Evolutionary conservation across 257 asterid species (phyloP).

Genomic region (Linderniella brevidens): DNA sequence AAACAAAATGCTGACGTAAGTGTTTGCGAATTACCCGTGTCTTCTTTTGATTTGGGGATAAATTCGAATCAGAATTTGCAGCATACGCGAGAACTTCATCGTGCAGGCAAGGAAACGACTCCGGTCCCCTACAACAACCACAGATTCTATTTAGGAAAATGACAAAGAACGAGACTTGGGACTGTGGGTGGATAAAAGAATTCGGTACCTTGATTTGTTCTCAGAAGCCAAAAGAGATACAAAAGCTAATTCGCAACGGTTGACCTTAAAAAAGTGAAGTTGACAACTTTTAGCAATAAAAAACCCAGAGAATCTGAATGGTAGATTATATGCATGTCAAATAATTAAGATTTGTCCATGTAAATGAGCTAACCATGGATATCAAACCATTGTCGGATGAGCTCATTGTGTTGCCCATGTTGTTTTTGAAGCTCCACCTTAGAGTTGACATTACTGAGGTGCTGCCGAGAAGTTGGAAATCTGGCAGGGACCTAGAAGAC

Average conservation of each 20-base stretch:
- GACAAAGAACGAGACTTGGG: not conserved
- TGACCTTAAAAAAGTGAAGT: constrained; percentile 30
- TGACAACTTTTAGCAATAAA: not conserved
- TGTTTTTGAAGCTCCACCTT: constrained; percentile 71
- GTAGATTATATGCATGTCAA: constrained; percentile 9
- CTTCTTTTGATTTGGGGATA: constrained; percentile 34
- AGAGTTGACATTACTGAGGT: constrained; percentile 54
- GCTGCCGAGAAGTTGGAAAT: constrained; percentile 40
- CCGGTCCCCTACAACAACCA: constrained; percentile 30
- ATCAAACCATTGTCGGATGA: constrained; percentile 60
- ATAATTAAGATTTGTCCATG: constrained; percentile 5
- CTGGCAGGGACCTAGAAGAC: constrained; percentile 61
- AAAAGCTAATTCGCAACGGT: constrained; percentile 67
- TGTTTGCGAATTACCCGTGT: constrained; percentile 24
- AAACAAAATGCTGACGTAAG: not conserved
- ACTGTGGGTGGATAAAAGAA: not conserved
- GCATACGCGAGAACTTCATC: constrained; percentile 60
- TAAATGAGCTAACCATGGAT: constrained; percentile 47
- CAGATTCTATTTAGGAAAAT: constrained; percentile 11
- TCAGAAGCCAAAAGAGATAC: constrained; percentile 61
- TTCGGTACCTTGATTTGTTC: constrained; percentile 68
- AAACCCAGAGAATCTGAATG: no score
- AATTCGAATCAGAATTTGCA: constrained; percentile 35
- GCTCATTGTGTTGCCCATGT: constrained; percentile 71
- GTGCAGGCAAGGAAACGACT: constrained; percentile 53